These are phyloP conservation scores for Cinchona pubescens DNA, from an alignment of 257 asterid species.

Conservation along the genomic window DNA sequence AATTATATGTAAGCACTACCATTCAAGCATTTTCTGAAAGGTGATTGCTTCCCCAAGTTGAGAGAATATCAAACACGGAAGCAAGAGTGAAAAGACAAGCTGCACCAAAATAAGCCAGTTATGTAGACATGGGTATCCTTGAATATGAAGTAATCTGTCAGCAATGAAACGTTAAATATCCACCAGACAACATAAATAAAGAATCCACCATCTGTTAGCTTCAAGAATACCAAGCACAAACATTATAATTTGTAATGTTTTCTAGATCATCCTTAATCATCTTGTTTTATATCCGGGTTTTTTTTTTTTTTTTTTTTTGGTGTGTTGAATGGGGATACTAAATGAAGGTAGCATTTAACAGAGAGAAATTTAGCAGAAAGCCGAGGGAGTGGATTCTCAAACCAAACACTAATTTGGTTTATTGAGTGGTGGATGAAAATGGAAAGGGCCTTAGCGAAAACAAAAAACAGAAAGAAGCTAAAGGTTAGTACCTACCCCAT, in stretches of 20 bases:
- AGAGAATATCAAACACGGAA: conserved; percentile 92
- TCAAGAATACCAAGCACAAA: background rate
- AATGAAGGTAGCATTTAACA: background rate
- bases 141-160: background rate
- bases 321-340: background rate
- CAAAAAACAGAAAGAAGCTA: background rate
- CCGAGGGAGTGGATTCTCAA: background rate
- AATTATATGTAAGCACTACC: conserved; percentile 39
- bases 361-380: background rate
- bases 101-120: conserved; percentile 33
- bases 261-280: background rate
- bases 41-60: conserved; percentile 94
- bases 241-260: background rate
- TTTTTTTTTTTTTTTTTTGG: no score
- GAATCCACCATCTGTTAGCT: background rate
- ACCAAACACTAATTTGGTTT: background rate
- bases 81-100: conserved; percentile 95
- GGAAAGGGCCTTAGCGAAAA: no score
- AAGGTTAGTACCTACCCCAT: conserved; percentile 60
- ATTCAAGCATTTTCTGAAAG: conserved; percentile 62
- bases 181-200: background rate
- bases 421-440: background rate
- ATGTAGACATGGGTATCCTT: background rate
- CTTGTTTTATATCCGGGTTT: no score
- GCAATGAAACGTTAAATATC: background rate